Base-by-base conservation (phyloP, 306 rosid species). In the Prunus kanzakura region DNA sequence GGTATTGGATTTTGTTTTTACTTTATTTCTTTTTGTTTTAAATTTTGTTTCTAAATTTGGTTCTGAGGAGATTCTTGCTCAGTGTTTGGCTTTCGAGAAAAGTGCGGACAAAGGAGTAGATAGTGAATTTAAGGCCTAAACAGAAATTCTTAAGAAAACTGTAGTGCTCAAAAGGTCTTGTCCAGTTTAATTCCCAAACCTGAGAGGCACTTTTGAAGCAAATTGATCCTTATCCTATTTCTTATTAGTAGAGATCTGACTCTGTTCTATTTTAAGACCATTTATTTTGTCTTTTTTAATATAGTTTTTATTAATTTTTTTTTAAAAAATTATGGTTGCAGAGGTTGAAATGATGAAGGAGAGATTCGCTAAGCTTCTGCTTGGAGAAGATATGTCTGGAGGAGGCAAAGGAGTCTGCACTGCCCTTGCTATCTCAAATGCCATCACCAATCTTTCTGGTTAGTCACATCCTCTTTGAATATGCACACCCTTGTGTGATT, bases 321-420 rank as follows among this genome's bases (percentile, higher is more conserved):
- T 12, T 27, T 1, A 25, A 25, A 3, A 0, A 29, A 23, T 23
- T 23, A 0, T 25, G 27, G 57, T 4, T 64, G 65, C 73, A 93
- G 98, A 91, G 82, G 90, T 88, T 51, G 98, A 89, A 71, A 86
- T 93, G 96, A 93, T 93, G 98, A 93, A 91, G 82, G 98, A 93
- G 93, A 86, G 97, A 45, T 93, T 93, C 20, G 93, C 96, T 3
- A 93, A 93, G 78, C 91, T 93, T 47, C 89, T 93, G 65, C 90
- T 93, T 11, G 98, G 98, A 13, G 98, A 93, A 82, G 98, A 93
- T 72, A 91, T 93, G 98, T 93, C 98, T 10, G 98, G 98, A 64
- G 98, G 98, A n/a, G 98, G 98, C n/a, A 93, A 93, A 79, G 98
- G 98, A 30, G 98, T 93, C 19, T 93, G 96, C 75, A 91, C 98